These are phyloP conservation scores for Petunia axillaris DNA, from an alignment of 257 asterid species.

Conservation along the genomic window DNA sequence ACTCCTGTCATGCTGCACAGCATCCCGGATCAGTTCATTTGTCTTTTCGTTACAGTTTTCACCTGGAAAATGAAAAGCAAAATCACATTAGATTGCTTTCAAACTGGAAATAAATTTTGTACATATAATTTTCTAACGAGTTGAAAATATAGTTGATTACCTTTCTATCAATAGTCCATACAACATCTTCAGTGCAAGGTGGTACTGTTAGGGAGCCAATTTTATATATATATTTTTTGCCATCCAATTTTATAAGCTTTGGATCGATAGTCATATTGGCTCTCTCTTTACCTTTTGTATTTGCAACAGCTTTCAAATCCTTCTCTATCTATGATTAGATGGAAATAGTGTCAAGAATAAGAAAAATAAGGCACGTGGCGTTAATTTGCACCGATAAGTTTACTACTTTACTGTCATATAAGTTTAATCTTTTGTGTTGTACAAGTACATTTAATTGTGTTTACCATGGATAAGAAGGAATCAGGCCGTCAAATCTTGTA, in stretches of 20 bases:
- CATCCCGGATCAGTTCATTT: slow-evolving; percentile 56
- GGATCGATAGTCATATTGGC: slow-evolving; percentile 47
- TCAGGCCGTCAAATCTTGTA: slow-evolving; percentile 40
- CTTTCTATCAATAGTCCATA: slow-evolving; percentile 56
- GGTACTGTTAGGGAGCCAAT: slow-evolving; percentile 72
- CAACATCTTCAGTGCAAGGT: slow-evolving; percentile 60
- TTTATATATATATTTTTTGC: slow-evolving; percentile 56
- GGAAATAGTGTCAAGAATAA: neutral
- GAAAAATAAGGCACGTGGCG: neutral
- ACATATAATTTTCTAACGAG: neutral
- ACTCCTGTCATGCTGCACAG: slow-evolving; percentile 65
- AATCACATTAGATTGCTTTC: neutral
- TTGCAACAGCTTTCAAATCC: slow-evolving; percentile 34
- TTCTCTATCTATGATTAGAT: slow-evolving; percentile 37
- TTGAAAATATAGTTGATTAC: slow-evolving; percentile 29
- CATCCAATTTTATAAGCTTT: slow-evolving; percentile 40
- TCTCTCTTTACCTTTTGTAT: slow-evolving; percentile 31
- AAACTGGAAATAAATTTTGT: neutral
- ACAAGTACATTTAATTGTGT: neutral
- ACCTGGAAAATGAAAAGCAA: slow-evolving; percentile 34
- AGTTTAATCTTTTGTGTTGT: neutral
- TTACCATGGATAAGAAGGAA: neutral
- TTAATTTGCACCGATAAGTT: neutral
- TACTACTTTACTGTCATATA: neutral
- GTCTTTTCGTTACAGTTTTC: slow-evolving; percentile 55